Evolutionary conservation across 176 grass and related monocot genomes (phyloP), one percentile per base, ranked within the genome.

Genomic region (Microstegium vimineum): DNA sequence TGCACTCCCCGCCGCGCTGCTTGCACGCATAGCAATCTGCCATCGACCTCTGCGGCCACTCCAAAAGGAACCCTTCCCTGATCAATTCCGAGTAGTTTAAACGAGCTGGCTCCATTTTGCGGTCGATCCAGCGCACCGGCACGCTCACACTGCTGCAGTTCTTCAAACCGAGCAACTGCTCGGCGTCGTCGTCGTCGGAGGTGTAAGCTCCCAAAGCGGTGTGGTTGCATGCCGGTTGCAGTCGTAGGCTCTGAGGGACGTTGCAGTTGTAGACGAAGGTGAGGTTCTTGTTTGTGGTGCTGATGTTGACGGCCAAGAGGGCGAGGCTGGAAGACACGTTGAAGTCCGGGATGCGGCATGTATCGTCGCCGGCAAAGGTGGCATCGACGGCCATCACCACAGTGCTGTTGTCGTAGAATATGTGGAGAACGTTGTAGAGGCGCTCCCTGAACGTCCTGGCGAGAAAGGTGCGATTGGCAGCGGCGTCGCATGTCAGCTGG

Each of bases 231-330:
- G 10, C 1, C 1, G 0, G 37, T 0, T 0, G 6, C 27, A 66
- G 6, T 2, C 0, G 14, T 1, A 13, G 0, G 10, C 3, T 11
- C 0, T 1, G 9, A 6, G 43, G 45, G 8, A 38, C 5, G 4
- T 1, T 0, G 73, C 91, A 97, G 54, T 69, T 70, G 20, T 77
- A 38, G 81, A 94, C 10, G 82, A 97, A 91, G 1, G 31, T 12
- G 37, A 97, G 68, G 1, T 47, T 0, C 71, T 20, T 72, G 81
- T 84, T 97, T 0, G 18, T 0, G 9, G 5, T 0, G 42, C 83
- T 86, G 57, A 76, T 42, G n/a, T 0, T 17, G 71, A 88, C 5
- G 3, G 87, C 79, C 17, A 52, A 75, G 71, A 35, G 46, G 0
- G 38, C 7, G 41, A 90, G 85, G 77, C 68, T 32, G 68, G 78